Evolutionary conservation across 495 filamentous ascomycete genomes (phyloP).

Genomic region (Neurospora sp.): DNA sequence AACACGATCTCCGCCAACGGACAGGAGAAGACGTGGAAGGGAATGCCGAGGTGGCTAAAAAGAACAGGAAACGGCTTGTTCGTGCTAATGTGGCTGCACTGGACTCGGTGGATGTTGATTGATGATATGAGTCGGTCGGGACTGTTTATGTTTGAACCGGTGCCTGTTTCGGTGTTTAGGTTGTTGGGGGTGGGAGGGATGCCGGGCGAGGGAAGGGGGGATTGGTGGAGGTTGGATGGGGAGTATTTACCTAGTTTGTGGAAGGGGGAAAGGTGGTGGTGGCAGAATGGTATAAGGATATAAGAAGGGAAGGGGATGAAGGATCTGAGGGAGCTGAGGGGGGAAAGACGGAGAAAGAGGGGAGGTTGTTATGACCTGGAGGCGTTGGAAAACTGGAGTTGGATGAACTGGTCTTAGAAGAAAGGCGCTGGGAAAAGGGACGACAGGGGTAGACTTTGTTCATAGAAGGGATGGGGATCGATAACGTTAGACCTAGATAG

Average conservation of each 20-base stretch:
- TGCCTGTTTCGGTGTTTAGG: conserved; percentile 53
- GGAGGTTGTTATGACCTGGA: not conserved
- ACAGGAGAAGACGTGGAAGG: not conserved
- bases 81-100: conserved; percentile 45
- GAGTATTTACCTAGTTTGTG: conserved; percentile 37
- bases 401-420: not conserved
- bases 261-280: conserved; percentile 50
- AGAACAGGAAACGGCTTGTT: conserved; percentile 43
- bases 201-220: conserved; percentile 37
- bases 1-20: not conserved
- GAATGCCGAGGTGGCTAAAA: conserved; percentile 28
- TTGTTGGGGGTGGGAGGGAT: conserved; percentile 39
- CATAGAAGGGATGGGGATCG: not conserved
- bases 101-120: conserved; percentile 40
- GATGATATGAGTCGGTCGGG: conserved; percentile 56
- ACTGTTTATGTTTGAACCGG: conserved; percentile 57
- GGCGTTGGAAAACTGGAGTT: not conserved
- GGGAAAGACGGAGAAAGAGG: too few relatives aligned
- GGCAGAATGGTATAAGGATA: conserved; percentile 48
- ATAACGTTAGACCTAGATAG: not conserved
- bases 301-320: too few relatives aligned
- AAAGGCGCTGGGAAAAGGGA: not conserved
- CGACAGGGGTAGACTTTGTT: not conserved
- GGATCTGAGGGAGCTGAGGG: conserved; percentile 17
- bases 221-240: conserved; percentile 48